Percentiles rank a stretch among this genome's conserved stretches.
These are phyloP conservation scores for Xylaria telfairii DNA, from an alignment of 495 filamentous ascomycete genomes.

Conservation along the genomic window DNA sequence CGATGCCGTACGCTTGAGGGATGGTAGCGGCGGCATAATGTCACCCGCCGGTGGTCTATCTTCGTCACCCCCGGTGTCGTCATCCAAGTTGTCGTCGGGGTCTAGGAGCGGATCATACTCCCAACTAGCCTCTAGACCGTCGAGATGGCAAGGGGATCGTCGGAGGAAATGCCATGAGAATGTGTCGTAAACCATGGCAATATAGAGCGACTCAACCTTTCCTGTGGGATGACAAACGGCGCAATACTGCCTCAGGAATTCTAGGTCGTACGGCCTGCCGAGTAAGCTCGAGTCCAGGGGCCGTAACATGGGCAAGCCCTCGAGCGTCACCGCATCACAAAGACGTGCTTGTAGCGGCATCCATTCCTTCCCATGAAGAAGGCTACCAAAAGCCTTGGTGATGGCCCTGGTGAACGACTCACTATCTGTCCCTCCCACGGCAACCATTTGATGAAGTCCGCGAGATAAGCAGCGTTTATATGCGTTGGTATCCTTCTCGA, in stretches of 20 bases:
- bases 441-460: constrained; percentile 60
- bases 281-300: constrained; percentile 50
- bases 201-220: constrained; percentile 61
- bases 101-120: constrained; percentile 56
- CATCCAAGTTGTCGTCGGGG: constrained; percentile 42
- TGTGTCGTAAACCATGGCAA: constrained; percentile 57
- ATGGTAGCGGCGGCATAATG: constrained; percentile 48
- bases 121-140: constrained; percentile 59
- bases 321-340: constrained; percentile 60
- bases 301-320: constrained; percentile 62
- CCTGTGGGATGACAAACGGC: constrained; percentile 57
- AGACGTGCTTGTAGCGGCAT: constrained; percentile 60
- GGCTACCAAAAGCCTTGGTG: constrained; percentile 53
- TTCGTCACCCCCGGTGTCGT: constrained; percentile 43
- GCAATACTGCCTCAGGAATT: constrained; percentile 55
- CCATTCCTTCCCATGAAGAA: constrained; percentile 57
- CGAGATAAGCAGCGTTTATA: constrained; percentile 64
- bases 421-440: constrained; percentile 53
- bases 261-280: constrained; percentile 48
- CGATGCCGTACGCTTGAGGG: constrained; percentile 54
- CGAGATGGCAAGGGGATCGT: constrained; percentile 51
- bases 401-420: constrained; percentile 55
- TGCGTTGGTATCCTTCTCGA: constrained; percentile 63
- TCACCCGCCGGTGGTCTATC: constrained; percentile 56
- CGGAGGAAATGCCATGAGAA: constrained; percentile 54